Percentiles rank a stretch among this genome's conserved stretches.
Evolutionary conservation across 371 early-diverging fungal genomes (phyloP).

Genomic region (Mucor plumbeus): DNA sequence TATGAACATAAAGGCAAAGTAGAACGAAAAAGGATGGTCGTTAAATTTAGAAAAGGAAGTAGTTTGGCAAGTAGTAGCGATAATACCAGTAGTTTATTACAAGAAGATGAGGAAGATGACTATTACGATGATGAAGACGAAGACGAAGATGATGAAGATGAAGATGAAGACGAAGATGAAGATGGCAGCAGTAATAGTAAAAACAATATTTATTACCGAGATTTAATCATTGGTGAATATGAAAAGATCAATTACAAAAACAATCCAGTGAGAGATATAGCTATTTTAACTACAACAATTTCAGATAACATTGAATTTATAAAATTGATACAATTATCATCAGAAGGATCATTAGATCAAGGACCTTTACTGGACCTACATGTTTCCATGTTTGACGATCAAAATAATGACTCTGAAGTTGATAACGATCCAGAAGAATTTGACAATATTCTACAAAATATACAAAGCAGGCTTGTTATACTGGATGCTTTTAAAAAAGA

Average conservation of each 20-base stretch:
- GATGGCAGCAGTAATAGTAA: not conserved
- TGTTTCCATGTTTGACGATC: conserved; percentile 38
- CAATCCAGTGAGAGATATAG: conserved; percentile 20
- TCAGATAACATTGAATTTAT: conserved; percentile 27
- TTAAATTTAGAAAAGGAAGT: conserved; percentile 3
- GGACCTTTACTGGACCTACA: conserved; percentile 43
- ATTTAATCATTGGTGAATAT: conserved; percentile 6
- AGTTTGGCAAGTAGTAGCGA: not conserved
- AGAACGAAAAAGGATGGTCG: conserved; percentile 14
- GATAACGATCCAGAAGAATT: conserved; percentile 8
- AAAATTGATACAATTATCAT: conserved; percentile 20
- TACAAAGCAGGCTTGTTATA: conserved; percentile 11
- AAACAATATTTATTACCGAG: not conserved
- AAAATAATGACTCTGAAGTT: conserved; percentile 19
- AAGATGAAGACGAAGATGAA: not conserved
- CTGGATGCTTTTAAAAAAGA: conserved; percentile 13
- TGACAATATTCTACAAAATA: not conserved
- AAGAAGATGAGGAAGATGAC: conserved; percentile 1
- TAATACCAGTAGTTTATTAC: conserved; percentile 6
- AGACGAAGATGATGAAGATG: conserved; percentile 10
- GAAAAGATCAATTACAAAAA: not conserved
- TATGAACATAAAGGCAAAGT: conserved; percentile 24
- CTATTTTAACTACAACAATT: conserved; percentile 6
- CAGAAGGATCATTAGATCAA: not conserved
- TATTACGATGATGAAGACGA: conserved; percentile 10